A percentile compares a stretch with the other conserved stretches of the same genome.
These are phyloP conservation scores for Trametes cinnabarina DNA, from an alignment of 768 basidiomycete species.

Conservation along the genomic window DNA sequence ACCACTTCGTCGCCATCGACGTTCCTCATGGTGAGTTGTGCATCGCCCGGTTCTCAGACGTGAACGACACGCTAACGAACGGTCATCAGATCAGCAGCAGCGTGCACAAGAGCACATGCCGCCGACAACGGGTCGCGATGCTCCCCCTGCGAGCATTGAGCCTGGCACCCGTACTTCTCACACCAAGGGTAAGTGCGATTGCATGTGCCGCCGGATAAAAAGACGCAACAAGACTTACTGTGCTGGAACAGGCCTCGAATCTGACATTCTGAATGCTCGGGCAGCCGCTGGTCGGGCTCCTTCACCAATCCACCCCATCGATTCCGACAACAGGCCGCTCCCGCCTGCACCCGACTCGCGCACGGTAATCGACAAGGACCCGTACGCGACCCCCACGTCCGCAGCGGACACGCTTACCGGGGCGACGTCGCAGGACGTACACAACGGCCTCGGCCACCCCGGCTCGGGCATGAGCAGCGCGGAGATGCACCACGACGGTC, in stretches of 20 bases:
- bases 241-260: background rate
- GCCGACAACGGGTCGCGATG: constrained; percentile 25
- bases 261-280: constrained; percentile 9
- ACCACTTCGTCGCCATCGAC: constrained; percentile 24
- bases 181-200: background rate
- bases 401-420: constrained; percentile 30
- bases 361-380: constrained; percentile 33
- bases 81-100: constrained; percentile 9
- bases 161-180: constrained; percentile 4
- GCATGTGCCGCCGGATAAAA: background rate
- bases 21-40: constrained; percentile 23
- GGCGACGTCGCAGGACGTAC: constrained; percentile 35
- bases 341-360: constrained; percentile 26
- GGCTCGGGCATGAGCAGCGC: constrained; percentile 33
- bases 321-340: constrained; percentile 12
- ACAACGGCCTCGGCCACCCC: constrained; percentile 32
- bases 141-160: constrained; percentile 17
- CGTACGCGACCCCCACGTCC: constrained; percentile 26
- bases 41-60: background rate
- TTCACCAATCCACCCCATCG: constrained; percentile 8
- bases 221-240: background rate
- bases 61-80: background rate
- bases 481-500: constrained; percentile 37
- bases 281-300: constrained; percentile 5
- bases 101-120: constrained; percentile 25